Base-by-base conservation (phyloP, 805 yeast species). In the Debaryomyces hansenii region DNA sequence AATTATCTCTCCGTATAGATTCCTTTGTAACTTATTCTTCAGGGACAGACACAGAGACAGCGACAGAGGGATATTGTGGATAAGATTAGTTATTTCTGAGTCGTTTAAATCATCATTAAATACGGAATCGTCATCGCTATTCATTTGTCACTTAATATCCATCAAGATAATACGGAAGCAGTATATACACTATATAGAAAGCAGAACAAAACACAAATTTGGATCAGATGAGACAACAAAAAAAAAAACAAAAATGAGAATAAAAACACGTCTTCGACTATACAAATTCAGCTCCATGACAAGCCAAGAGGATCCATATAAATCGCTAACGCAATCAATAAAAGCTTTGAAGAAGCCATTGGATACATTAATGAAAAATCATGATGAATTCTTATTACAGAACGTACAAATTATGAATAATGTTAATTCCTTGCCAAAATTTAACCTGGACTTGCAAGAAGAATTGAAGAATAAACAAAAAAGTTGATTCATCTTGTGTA, bases 351-450 rank as follows among this genome's bases (percentile, higher is more conserved):
- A 49, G 4, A 46, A 50, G 35, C 74, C 75, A 1, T 44, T 68
- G 41, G 46, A 49, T 7, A 54, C 49, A 3, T 47, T 70, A 4
- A 49, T 68, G 32, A 47, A 46, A 12, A 50, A 53, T 5, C 75
- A 70, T 46, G 64, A 66, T 33, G 58, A 58, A 40, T 55, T 70
- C 24, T 48, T 60, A 43, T 49, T 59, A 10, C 72, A 65, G 45
- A 62, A 65, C 39, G 45, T 62, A 21, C 46, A 47, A 18, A 54
- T 60, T 4, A 51, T 63, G 45, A 65, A 67, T 42, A 60, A 62
- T 49, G 41, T 63, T 20, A 50, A 56, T n/a, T 46, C 57, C 4
- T 38, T 67, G 40, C 20, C 21, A n/a, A 32, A 20, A 11, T 46
- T 46, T 16, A 24, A 32, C 6, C 29, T 37, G 20, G 43, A 27